Evolutionary conservation across 345 rosid species (phyloP).

Genomic region (Lumnitzera racemosa): DNA sequence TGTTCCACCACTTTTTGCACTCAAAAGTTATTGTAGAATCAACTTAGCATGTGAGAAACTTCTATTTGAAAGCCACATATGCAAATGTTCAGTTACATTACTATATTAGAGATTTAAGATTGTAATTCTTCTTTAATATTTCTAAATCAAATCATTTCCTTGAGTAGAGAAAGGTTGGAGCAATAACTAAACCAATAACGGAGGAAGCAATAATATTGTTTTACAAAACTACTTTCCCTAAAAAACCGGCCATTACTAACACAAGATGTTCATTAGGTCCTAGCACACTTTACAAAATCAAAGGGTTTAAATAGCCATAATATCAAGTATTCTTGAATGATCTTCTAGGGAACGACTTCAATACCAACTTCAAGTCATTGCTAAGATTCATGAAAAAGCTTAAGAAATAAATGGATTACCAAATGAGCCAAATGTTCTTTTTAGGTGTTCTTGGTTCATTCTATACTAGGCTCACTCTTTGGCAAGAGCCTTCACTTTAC

Average conservation of each 20-base stretch:
- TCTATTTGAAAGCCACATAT: no score
- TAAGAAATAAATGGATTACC: slow-evolving; percentile 8
- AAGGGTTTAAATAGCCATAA: slow-evolving; percentile 8
- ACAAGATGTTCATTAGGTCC: slow-evolving; percentile 88
- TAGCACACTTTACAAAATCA: slow-evolving; percentile 34
- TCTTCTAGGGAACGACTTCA: slow-evolving; percentile 51
- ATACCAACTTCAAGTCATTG: slow-evolving; percentile 31
- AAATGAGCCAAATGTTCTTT: slow-evolving; percentile 12
- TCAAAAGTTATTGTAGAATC: no score
- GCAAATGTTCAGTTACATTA: no score
- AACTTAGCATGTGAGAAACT: no score
- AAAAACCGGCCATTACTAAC: slow-evolving; percentile 52
- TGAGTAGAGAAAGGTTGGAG: slow-evolving; percentile 28
- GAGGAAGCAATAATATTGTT: slow-evolving; percentile 34
- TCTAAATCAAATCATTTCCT: background rate
- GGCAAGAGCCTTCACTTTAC: slow-evolving; percentile 28
- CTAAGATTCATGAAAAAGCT: slow-evolving; percentile 14
- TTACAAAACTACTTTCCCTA: slow-evolving; percentile 22
- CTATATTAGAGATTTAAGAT: no score
- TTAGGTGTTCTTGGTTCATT: slow-evolving; percentile 39
- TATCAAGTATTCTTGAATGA: slow-evolving; percentile 45
- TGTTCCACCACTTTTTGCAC: no score
- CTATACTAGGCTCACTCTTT: slow-evolving; percentile 36
- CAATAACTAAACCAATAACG: slow-evolving; percentile 31
- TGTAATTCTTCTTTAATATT: no score